Evolutionary conservation across 169 alveolate species (phyloP), one percentile per base, ranked within the genome.

Genomic region (Besnoitia besnoiti): DNA sequence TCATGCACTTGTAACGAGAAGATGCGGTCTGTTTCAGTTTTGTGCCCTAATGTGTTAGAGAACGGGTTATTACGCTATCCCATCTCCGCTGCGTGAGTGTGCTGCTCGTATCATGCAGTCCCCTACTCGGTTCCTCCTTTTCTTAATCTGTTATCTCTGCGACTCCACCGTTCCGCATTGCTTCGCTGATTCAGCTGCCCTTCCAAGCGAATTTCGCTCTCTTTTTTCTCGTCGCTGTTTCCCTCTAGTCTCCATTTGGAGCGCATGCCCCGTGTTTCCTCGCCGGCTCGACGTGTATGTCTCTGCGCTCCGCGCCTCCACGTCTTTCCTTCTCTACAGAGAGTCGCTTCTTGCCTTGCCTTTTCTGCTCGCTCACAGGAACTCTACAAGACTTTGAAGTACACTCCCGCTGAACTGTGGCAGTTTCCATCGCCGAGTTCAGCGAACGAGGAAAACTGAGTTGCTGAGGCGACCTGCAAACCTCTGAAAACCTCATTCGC

Each of bases 331-430:
- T 24, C 67, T 51, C 24, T 51, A 24, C 67, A 51, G 24, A 51
- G 67, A 51, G 24, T 21, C 39, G 12, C 46, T 73, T 73, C 44
- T 73, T 10, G 47, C n/a, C 8, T 37, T n/a, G 16, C 44, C 2
- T 73, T 7, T n/a, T 30, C 7, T 73, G 14, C 35, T 44, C 47
- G 12, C 40, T 39, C 42, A 7, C 42, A 91, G 94, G 92, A 87
- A 35, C 88, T 61, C 27, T 89, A 92, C 62, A 42, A 61, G 51
- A 61, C 79, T 19, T 51, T 94, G 50, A 44, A 91, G 14, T 97
- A 97, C 92, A 94, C 92, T 4, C 98, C 98, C 39, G 96, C 96
- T 8, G 91, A 82, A 87, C 96, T 94, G 93, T 97, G 98, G 98
- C 61, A 40, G n/a, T 97, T 91, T 77, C 98, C 98, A 30, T 75